phyloP scores from a whole-genome alignment of 805 yeast species.

The Myxozyma melibiosi region DNA sequence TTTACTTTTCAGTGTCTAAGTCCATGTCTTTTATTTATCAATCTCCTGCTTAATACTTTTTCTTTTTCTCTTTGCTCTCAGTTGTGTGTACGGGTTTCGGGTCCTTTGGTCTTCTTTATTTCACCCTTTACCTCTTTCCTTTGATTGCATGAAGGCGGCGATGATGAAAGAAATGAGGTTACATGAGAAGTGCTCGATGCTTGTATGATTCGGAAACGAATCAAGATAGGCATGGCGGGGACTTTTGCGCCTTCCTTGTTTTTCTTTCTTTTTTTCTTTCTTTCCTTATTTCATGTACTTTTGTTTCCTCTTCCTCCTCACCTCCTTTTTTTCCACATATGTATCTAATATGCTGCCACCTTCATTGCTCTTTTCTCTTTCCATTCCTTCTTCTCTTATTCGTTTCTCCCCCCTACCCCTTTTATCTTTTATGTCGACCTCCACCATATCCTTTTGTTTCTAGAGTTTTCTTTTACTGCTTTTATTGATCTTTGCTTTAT shows the following conservation, averaged over 20 bases:
- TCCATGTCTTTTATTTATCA: too few species aligned
- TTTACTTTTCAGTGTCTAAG: too few species aligned
- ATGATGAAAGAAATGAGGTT: too few species aligned
- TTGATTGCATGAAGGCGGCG: too few species aligned
- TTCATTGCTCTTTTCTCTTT: background rate
- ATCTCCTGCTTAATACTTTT: background rate
- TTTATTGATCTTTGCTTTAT: too few species aligned
- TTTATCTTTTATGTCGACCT: background rate
- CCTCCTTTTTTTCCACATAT: background rate
- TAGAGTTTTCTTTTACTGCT: background rate
- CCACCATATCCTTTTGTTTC: background rate
- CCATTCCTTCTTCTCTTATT: background rate
- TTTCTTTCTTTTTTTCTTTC: background rate
- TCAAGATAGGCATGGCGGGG: too few species aligned
- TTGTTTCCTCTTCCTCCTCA: too few species aligned
- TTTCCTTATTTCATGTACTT: too few species aligned
- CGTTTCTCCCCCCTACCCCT: background rate
- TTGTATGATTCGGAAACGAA: too few species aligned
- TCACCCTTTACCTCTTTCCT: background rate
- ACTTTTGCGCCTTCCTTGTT: background rate
- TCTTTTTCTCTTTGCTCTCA: background rate
- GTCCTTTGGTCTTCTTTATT: background rate
- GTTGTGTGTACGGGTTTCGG: slow-evolving; percentile 7
- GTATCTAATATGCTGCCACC: background rate
- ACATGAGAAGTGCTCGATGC: too few species aligned